Evolutionary conservation across 257 asterid species (phyloP), one percentile per base, ranked within the genome.

Genomic region (Buddleja alternifolia): DNA sequence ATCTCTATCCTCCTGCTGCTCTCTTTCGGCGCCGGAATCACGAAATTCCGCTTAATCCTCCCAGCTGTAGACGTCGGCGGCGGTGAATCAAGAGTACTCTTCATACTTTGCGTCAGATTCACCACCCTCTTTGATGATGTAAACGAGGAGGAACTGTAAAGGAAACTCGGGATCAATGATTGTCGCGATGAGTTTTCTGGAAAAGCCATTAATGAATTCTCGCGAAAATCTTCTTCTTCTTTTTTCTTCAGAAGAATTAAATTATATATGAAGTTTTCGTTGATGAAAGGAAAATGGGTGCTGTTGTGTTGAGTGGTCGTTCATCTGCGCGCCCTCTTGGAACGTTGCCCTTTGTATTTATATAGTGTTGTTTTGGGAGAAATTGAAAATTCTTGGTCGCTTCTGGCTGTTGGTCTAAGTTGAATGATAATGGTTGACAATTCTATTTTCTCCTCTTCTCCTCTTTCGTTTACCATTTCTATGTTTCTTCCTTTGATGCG

Each of bases 11-110:
- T 85, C 55, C 34, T 29, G 34, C 66, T 68, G 44, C 88, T 68
- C 75, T 91, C 97, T 32, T 74, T 80, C 1, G 97, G 95, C 34
- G 95, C 77, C 24, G 82, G 86, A 46, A 90, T 82, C 76, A 81
- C 47, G 34, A 87, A 62, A 11, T 46, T 60, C 63, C 64, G 70
- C 39, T 46, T 48, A 4, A 54, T 55, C 67, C 32, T 74, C 0
- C 32, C 69, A 10, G 48, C 15, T 0, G 76, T 10, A 12, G 69
- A n/a, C 7, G 20, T 10, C 10, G 75, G 3, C 36, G 70, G 36
- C 63, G 74, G 36, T 32, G 51, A 44, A 17, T 29, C 55, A 32
- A 32, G 61, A 23, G 64, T 11, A 44, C 19, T 46, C 67, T 2
- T 15, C 51, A 34, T 55, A 12, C 14, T 70, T 12, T 15, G 74